Conservation (phyloP, 345 rosid species). For the Odontarrhena argentea region DNA sequence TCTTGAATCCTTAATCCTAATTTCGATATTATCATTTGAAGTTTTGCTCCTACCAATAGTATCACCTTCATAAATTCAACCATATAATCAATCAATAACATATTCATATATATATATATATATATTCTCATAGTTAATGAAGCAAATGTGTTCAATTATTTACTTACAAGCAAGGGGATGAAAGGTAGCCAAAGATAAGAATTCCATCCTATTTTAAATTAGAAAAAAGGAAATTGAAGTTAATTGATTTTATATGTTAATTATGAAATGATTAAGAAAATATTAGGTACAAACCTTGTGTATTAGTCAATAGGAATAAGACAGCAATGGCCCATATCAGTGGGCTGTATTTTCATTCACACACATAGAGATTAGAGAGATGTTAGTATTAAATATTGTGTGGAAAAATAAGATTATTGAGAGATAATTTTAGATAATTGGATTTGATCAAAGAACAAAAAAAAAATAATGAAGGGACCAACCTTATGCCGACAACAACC, state of each 20-base stretch:
- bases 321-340: conserved; percentile 74
- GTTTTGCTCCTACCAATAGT: conserved; percentile 75
- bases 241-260: not conserved
- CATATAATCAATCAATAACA: not conserved
- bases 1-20: conserved; percentile 80
- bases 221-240: not conserved
- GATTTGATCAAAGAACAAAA: not conserved
- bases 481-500: conserved; percentile 91
- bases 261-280: not conserved
- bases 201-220: conserved; percentile 55
- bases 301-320: conserved; percentile 66
- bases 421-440: not conserved
- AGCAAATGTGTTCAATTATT: not conserved
- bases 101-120: not conserved
- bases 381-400: not conserved
- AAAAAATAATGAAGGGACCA: conserved; percentile 6
- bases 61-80: conserved; percentile 38
- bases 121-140: too few species aligned
- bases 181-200: conserved; percentile 84
- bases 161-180: conserved; percentile 78
- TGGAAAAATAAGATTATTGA: conserved; percentile 3
- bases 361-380: not conserved
- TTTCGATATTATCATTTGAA: conserved; percentile 82
- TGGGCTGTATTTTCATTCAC: conserved; percentile 60
- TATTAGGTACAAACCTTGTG: conserved; percentile 62